Base-by-base conservation (phyloP, 345 rosid species). In the Eucalyptus lansdowneana region DNA sequence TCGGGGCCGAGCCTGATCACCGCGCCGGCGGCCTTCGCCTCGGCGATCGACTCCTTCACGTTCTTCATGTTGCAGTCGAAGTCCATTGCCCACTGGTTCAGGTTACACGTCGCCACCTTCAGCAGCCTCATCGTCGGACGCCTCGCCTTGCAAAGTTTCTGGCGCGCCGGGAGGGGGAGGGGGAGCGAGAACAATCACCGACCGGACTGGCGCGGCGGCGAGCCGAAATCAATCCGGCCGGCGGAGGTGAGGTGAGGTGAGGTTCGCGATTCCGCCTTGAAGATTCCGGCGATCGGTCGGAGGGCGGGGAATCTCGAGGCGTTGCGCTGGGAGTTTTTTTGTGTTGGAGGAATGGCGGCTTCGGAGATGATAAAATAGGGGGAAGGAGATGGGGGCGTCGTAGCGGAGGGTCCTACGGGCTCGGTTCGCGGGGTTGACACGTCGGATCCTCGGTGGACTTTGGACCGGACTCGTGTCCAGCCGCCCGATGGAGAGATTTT, bases 1-100 rank as follows among this genome's bases (percentile, higher is more conserved):
- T 98, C 99, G 8, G 99, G 98, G 31, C 99, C 99, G 65, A 97
- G 98, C 91, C 99, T 90, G 60, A 98, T 96, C 45, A 92, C 96
- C 40, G 99, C 99, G 76, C 98, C 98, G 7, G 94, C 93, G 50
- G 93, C 94, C 88, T 97, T 97, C 11, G 99, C 97, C 76, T 80
- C 87, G 31, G 88, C 24, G 31, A 98, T 98, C 1, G 99, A 98
- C 86, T 93, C 94, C 94, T 97, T 96, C 31, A 95, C 96, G 93
- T 98, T 94, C 90, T 93, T 94, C 91, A 96, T 86, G 88, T 98
- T 97, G 90, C 92, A 92, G 15, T 96, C 97, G 87, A 97, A 98
- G 62, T 98, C 99, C 99, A 97, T 96, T 1, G 99, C 97, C 99
- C 99, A 97, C 90, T 98, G 98, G 94, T 97, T 97, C 92, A 97